Evolutionary conservation across 345 rosid genomes (phyloP), one percentile per base, ranked within the genome.

Genomic region (Populus ilicifolia): DNA sequence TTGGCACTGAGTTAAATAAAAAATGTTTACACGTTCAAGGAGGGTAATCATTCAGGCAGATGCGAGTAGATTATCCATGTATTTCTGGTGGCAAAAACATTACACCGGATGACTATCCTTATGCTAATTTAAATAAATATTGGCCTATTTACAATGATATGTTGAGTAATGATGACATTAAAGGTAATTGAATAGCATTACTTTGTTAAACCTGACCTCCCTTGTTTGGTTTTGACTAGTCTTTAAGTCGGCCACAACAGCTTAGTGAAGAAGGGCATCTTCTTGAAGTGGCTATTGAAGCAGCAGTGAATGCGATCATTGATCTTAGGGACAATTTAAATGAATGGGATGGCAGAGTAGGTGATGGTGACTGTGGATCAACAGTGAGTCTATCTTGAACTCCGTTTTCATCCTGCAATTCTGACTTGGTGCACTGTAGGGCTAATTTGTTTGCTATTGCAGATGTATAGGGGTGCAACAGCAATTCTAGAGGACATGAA

Each of bases 281-380:
- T 77, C 91, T 96, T 74, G 97, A 96, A 87, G 83, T 83, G 25
- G 97, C 96, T 86, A 91, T 96, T 75, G 92, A 91, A 83, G 96
- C 96, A 74, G 98, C 96, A 75, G 86, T 90, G 67, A 89, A 86
- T 79, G 98, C 90, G 67, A 67, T 91, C 52, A 85, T 90, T 23
- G 76, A 81, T 78, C 83, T 96, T 33, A 90, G 78, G 81, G 98
- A 92, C 64, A 84, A 85, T 80, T 86, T 96, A 85, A 93, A 96
- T 79, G 97, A 92, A 76, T 93, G 98, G 99, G 99, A 96, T 81
- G 79, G 93, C 87, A 93, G 83, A 90, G 98, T 90, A 16, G 99
- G 99, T 71, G 99, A 96, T 85, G 98, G 94, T 23, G 99, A 96
- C 78, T 96, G 99, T 83, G 99, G 99, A 52, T 93, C 98, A 71